Conservation (phyloP, 768 basidiomycete genomes). For the Phaffia australis region DNA sequence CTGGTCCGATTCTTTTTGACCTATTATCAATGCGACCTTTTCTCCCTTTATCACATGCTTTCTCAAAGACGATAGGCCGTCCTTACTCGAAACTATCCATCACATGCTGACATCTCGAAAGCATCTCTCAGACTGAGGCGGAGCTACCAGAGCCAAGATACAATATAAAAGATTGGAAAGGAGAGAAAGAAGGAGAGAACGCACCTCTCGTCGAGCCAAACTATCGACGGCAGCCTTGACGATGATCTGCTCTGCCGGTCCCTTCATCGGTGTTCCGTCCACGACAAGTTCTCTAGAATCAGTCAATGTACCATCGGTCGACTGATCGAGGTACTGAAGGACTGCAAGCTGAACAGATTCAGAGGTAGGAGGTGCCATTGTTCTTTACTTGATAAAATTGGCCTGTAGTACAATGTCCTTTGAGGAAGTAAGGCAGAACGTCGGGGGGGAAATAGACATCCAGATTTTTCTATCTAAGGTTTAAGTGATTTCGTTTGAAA, state of each 20-base stretch:
- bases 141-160: constrained; percentile 25
- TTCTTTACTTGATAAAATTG: too few species aligned
- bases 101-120: too few species aligned
- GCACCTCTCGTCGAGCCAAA: constrained; percentile 68
- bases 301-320: constrained; percentile 43
- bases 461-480: too few species aligned
- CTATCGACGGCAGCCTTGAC: constrained; percentile 89
- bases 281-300: constrained; percentile 61
- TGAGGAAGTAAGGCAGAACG: too few species aligned
- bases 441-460: too few species aligned
- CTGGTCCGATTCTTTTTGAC: not conserved
- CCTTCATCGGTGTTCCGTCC: constrained; percentile 49
- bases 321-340: constrained; percentile 56
- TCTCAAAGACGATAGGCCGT: too few species aligned
- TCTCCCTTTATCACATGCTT: too few species aligned
- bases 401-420: too few species aligned
- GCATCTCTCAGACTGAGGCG: too few species aligned
- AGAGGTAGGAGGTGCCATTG: constrained; percentile 20
- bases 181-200: constrained; percentile 22
- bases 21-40: not conserved
- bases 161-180: too few species aligned
- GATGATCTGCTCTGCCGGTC: constrained; percentile 56
- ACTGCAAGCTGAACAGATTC: constrained; percentile 70
- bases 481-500: too few species aligned
- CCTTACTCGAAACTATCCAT: too few species aligned